Evolutionary conservation across 805 yeast species (phyloP), one percentile per base, ranked within the genome.

Genomic region (Pichia membranifaciens): DNA sequence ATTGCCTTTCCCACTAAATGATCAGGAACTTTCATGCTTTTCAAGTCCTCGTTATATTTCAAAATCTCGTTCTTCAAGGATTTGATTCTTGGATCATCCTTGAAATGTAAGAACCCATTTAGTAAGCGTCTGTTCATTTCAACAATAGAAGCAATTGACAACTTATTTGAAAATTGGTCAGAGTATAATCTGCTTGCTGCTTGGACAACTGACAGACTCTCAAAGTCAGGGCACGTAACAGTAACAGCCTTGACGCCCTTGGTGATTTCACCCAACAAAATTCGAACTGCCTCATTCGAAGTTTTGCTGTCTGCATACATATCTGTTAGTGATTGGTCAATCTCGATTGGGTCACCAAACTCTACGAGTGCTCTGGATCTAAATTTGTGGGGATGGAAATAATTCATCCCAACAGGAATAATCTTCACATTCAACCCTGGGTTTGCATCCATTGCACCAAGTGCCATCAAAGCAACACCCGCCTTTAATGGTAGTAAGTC

Each of bases 321-420:
- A 17, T 72, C 75, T 5, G 88, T 86, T 47, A 87, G 69, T 34
- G 75, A 78, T 20, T 68, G 66, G 3, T 77, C 65, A 33, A 93
- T 81, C 43, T 78, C 82, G 47, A 90, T 78, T 6, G 96, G 96
- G 47, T 80, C 75, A 15, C 99, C 99, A 67, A 90, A 91, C 66
- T 91, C 99, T 41, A 93, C 76, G 16, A 91, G 96, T 2, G 96
- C 97, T 57, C 99, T 76, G 6, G 96, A 87, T 65, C 99, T 77
- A 69, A 93, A 91, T 63, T 87, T 89, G 68, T 91, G 95, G 5
- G 96, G 91, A 60, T 87, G 95, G 75, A 91, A 91, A 67, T 91
- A 91, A 67, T 91, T 91, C 91, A 93, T 84, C 37, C 99, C 99
- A 62, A 96, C 89, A 4, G 98, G 98, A 13, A 93, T 95, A 55